Percentiles rank a stretch among this genome's conserved stretches.
phyloP scores from a whole-genome alignment of 176 grass and related monocot genomes.

The Bonia amplexicaulis region DNA sequence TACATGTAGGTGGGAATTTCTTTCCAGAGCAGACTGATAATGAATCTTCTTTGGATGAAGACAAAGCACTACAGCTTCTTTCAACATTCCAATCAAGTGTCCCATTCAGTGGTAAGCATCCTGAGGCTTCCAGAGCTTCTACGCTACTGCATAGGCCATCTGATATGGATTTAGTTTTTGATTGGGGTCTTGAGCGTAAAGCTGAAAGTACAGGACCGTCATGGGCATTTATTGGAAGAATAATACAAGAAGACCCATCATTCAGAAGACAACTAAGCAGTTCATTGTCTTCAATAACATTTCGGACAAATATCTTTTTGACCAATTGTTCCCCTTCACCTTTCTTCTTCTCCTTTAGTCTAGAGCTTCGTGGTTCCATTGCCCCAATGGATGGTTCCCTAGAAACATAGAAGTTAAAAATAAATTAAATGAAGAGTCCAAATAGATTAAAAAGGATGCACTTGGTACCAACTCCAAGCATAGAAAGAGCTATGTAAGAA shows the following conservation, averaged over 20 bases:
- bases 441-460: not conserved
- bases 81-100: constrained; percentile 22
- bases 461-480: not conserved
- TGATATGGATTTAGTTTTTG: constrained; percentile 48
- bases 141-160: constrained; percentile 29
- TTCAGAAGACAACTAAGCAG: constrained; percentile 54
- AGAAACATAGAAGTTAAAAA: constrained; percentile 25
- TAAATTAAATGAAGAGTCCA: constrained; percentile 24
- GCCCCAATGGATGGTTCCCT: constrained; percentile 58
- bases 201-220: constrained; percentile 47
- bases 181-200: constrained; percentile 36
- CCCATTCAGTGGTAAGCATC: constrained; percentile 29
- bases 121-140: constrained; percentile 39
- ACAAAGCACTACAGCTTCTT: constrained; percentile 26
- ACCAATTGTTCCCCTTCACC: constrained; percentile 71
- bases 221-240: constrained; percentile 57
- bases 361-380: constrained; percentile 77
- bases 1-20: constrained; percentile 12
- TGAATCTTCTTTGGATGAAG: constrained; percentile 30
- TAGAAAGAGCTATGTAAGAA: not conserved
- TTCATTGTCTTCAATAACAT: constrained; percentile 84
- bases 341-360: constrained; percentile 95
- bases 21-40: constrained; percentile 24
- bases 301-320: constrained; percentile 77
- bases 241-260: constrained; percentile 60